Percentiles rank a stretch among this genome's conserved stretches.
Evolutionary conservation across 768 basidiomycete genomes (phyloP).

Genomic region (Amanita pallidorosea): DNA sequence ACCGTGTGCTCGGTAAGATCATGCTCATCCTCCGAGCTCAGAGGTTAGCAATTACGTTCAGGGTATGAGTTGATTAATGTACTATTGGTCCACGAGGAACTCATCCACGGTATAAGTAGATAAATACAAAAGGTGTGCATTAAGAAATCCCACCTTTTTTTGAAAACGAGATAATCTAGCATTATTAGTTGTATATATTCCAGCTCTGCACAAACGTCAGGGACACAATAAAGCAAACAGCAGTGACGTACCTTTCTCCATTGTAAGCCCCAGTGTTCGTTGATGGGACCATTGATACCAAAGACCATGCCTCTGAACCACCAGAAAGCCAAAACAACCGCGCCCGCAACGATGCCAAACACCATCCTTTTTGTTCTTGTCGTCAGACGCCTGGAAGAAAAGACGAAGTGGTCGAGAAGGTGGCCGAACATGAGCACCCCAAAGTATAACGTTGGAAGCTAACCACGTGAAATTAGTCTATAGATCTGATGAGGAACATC

Average conservation of each 20-base stretch:
- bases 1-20: no score
- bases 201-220: conserved; percentile 14
- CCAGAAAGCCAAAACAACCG: conserved; percentile 78
- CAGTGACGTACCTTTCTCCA: conserved; percentile 55
- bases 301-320: conserved; percentile 89
- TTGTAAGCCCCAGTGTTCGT: conserved; percentile 63
- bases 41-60: no score
- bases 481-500: neutral
- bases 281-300: conserved; percentile 85
- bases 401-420: conserved; percentile 87
- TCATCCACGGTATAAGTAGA: no score
- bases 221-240: neutral
- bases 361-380: conserved; percentile 56
- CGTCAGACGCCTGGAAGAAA: conserved; percentile 58
- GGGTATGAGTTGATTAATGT: no score
- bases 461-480: conserved; percentile 5
- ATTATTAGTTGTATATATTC: conserved; percentile 18
- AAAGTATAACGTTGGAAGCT: conserved; percentile 97
- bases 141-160: no score
- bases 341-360: conserved; percentile 51
- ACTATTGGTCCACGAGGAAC: no score
- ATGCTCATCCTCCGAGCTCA: no score
- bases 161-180: neutral
- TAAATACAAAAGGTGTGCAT: no score
- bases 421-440: conserved; percentile 87